Base-by-base conservation (phyloP, 2,329 filamentous ascomycete genomes). In the Verticillium nubilum region DNA sequence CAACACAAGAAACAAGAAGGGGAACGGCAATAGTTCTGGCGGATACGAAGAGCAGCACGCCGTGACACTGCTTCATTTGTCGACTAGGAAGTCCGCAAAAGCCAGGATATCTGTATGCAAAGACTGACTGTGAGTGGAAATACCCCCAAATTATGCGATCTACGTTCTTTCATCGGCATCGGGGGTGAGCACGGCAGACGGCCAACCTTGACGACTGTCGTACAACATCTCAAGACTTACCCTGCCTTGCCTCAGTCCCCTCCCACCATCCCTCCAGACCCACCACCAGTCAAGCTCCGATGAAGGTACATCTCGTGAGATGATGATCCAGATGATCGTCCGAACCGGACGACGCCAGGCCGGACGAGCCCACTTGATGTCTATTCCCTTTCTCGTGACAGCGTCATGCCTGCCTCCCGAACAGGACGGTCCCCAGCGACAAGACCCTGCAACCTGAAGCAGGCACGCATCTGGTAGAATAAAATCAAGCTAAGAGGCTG, bases 41-140 rank as follows among this genome's bases (percentile, higher is more conserved):
- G 33, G 23, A 47, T 47, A 47, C 42, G 42, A 47, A 47, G 17
- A 13, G 42, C 19, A 47, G 7, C 7, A 47, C n/a, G n/a, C 7
- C 12, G 19, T 85, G 57, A 74, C 85, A 2, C 73, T 87, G 52
- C 84, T 87, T 60, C 86, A 84, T 65, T 72, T 87, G 2, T 84
- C 82, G 1, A 78, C 86, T 37, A 84, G 81, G 35, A 86, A 87
- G 64, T 84, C 87, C 57, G 79, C 82, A 26, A 81, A 80, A 78
- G 81, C 80, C 15, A 77, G 42, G 3, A 47, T 4, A 10, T 7
- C 23, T 47, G 42, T 23, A 47, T 47, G 19, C 42, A 23, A n/a
- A 9, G 42, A 47, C 42, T 47, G n/a, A 12, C n/a, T n/a, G n/a
- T n/a, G n/a, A n/a, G 33, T 37, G 33, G 33, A 17, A 37, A 37